Base-by-base conservation (phyloP, 345 rosid species). In the Isatis tinctoria region DNA sequence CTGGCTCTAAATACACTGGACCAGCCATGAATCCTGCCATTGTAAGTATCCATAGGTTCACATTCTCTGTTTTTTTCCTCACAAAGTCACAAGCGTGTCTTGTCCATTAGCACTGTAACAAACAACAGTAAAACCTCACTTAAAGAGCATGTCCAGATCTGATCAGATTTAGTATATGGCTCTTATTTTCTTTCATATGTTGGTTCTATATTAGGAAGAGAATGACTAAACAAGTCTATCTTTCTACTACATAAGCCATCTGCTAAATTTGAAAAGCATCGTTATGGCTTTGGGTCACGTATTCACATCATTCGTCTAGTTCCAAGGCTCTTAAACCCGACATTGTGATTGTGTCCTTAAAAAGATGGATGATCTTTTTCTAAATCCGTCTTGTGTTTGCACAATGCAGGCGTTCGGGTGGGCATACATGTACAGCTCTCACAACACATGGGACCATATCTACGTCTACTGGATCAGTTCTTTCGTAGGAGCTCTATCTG, bases 1-100 rank as follows among this genome's bases (percentile, higher is more conserved):
- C 90, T 0, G 98, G 99, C 2, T 53, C 86, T 61, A 67, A 78
- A 35, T 96, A 89, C 79, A 92, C 99, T 0, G 99, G 99, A 30
- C 98, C 98, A 60, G 88, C 98, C 78, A 89, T 96, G 98, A 96
- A 96, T 78, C 99, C 99, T 24, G 99, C 96, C 74, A 87, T 86
- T 84, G 99, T 96, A 82, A 88, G 99, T 85, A 61, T 63, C 14
- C 37, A 27, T 63, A 22, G 14, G 28, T 39, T 39, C 17, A 67
- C 53, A 45, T 35, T 9, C 67, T 62, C 48, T 41, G 20, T 22
- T 41, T 18, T 36, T 6, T 48, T 9, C 40, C n/a, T n/a, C n/a
- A n/a, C n/a, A n/a, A n/a, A n/a, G n/a, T 32, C 14, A 4, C 2
- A 16, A 3, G 17, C 8, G 3, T 44, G 20, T 44, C 0, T 44